Base-by-base conservation (phyloP, 2,329 filamentous ascomycete species). In the Chrysoporthe puriensis region DNA sequence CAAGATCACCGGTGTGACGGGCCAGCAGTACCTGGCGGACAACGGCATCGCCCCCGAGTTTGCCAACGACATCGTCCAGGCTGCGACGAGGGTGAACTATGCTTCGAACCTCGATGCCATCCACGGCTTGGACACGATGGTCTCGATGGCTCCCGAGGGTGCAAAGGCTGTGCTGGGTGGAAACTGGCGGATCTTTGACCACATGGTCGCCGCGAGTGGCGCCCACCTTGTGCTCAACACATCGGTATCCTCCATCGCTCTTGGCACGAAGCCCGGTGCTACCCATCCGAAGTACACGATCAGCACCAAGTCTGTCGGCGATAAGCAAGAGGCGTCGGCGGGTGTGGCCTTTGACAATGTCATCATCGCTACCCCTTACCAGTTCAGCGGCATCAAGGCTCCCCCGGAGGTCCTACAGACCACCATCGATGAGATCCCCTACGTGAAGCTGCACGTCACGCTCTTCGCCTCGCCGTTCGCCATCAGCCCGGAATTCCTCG, bases 151-250 rank as follows among this genome's bases (percentile, higher is more conserved):
- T 2, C 91, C 94, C 0, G 90, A 95, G 63, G 94, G 93, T 7
- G 93, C 94, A 0, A 88, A 94, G 76, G 84, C 91, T 21, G 86
- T 98, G 1, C 79, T 86, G 16, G 94, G 94, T 7, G 96, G 96
- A 1, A 99, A 98, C 77, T 98, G 94, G 94, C 89, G 88, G 73
- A 97, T 99, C 65, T 99, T 99, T 75, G 85, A 90, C n/a, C 81
- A 84, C 57, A 96, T 97, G 91, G 81, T 95, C 1, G 83, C 86
- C 48, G 80, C 82, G 0, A 90, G 92, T 1, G 80, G 84, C 3
- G 89, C 91, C 0, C 78, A 82, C 0, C 71, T 94, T 5, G 80
- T 82, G 50, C 81, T 92, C 34, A 91, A 94, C 73, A 91, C 90
- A 0, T 83, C 86, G 0, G 90, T 97, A 0, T 82, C 84, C 0